A percentile compares a stretch with the other conserved stretches of the same genome.
These are phyloP conservation scores for Verbascum thapsus DNA, from an alignment of 257 asterid genomes.

Conservation along the genomic window DNA sequence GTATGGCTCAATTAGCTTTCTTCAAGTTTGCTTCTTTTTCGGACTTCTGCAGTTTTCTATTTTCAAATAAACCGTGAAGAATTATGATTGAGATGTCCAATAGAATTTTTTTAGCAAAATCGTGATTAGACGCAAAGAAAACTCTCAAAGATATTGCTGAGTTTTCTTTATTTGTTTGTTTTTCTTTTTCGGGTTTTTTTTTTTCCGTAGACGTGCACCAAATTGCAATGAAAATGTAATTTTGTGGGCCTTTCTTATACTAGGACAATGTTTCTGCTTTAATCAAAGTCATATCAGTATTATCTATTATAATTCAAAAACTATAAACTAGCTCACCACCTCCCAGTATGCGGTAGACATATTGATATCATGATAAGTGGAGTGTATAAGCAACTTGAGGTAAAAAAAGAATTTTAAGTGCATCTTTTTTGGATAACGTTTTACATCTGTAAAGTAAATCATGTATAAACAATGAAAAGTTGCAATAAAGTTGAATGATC, in stretches of 20 bases:
- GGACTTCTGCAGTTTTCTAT: slow-evolving; percentile 23
- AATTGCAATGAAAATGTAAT: slow-evolving; percentile 39
- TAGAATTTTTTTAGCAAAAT: neutral
- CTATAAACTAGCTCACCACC: slow-evolving; percentile 54
- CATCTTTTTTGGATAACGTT: slow-evolving; percentile 28
- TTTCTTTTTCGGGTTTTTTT: neutral
- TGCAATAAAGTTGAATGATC: slow-evolving; percentile 28
- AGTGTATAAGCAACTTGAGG: slow-evolving; percentile 37
- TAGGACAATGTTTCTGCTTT: slow-evolving; percentile 43
- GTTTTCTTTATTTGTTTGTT: too few species aligned
- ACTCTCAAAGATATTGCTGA: slow-evolving; percentile 2
- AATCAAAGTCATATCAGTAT: slow-evolving; percentile 51
- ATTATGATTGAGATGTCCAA: slow-evolving; percentile 23
- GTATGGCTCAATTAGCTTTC: slow-evolving; percentile 31
- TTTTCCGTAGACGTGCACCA: slow-evolving; percentile 34
- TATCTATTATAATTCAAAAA: slow-evolving; percentile 15
- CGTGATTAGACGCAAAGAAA: slow-evolving; percentile 14
- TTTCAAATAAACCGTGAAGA: neutral
- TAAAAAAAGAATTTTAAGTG: slow-evolving; percentile 23
- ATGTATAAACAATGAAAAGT: slow-evolving; percentile 16
- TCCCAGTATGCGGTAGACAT: slow-evolving; percentile 46
- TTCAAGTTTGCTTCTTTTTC: slow-evolving; percentile 5
- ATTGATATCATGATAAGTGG: slow-evolving; percentile 43
- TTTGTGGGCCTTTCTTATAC: slow-evolving; percentile 43
- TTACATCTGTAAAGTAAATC: slow-evolving; percentile 27